phyloP scores from a whole-genome alignment of 2,329 filamentous ascomycete genomes.

The Paramyrothecium sp. region DNA sequence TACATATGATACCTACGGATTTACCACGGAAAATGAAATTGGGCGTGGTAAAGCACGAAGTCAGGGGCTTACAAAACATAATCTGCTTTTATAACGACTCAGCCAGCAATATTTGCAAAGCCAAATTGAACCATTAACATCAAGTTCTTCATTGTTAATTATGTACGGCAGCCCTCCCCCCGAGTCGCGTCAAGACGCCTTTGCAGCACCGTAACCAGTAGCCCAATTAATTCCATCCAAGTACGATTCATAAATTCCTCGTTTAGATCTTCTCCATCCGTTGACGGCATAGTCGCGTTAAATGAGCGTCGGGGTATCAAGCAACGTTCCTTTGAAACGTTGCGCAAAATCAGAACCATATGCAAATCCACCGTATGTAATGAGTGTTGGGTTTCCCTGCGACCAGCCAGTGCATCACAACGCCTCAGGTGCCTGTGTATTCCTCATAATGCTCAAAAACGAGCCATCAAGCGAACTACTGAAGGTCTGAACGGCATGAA shows the following conservation, averaged over 20 bases:
- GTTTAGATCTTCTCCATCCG: background rate
- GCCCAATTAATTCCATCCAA: background rate
- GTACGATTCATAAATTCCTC: background rate
- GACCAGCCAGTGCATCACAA: too few relatives aligned
- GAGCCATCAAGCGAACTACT: too few relatives aligned
- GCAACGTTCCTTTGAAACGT: background rate
- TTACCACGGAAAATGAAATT: too few relatives aligned
- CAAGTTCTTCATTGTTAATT: conserved; percentile 12
- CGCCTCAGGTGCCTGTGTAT: too few relatives aligned
- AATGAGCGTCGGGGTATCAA: conserved; percentile 1
- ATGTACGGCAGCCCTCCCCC: conserved; percentile 4
- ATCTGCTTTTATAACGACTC: background rate
- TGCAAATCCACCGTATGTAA: background rate
- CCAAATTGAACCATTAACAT: conserved; percentile 1
- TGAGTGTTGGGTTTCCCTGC: background rate
- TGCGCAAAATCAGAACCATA: background rate
- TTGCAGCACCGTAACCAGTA: background rate
- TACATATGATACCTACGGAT: too few relatives aligned
- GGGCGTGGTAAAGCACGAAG: too few relatives aligned
- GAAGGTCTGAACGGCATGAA: too few relatives aligned
- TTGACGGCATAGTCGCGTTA: background rate
- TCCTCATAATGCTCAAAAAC: too few relatives aligned
- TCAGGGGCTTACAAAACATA: too few relatives aligned
- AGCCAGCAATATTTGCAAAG: background rate
- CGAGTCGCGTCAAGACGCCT: background rate